These are phyloP conservation scores for Lodderomyces theae DNA, from an alignment of 1,139 yeast genomes.

Conservation along the genomic window DNA sequence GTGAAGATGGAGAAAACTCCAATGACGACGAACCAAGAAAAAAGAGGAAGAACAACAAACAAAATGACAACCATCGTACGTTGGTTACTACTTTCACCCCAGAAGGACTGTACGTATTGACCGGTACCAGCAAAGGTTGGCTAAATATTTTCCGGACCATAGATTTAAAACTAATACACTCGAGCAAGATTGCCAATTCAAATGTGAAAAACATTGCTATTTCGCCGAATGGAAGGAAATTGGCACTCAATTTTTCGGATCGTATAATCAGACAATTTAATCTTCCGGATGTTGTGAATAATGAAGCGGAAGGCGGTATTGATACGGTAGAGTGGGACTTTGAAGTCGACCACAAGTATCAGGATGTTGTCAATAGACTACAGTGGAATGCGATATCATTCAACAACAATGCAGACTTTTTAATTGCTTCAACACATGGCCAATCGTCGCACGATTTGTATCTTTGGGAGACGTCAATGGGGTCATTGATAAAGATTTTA, in stretches of 20 bases:
- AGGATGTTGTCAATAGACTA: constrained; percentile 82
- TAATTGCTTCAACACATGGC: constrained; percentile 86
- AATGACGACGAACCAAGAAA: constrained; percentile 18
- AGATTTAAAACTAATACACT: constrained; percentile 37
- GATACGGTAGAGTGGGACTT: constrained; percentile 48
- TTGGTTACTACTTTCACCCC: constrained; percentile 34
- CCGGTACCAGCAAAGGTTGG: constrained; percentile 84
- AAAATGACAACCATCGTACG: constrained; percentile 27
- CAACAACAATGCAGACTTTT: constrained; percentile 76
- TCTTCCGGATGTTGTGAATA: constrained; percentile 48
- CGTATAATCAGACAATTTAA: constrained; percentile 71
- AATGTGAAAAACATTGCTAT: constrained; percentile 70
- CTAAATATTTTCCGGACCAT: constrained; percentile 48
- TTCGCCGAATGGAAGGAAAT: constrained; percentile 62
- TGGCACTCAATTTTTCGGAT: constrained; percentile 82
- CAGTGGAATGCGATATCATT: constrained; percentile 87
- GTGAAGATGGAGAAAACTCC: too few relatives aligned
- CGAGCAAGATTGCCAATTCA: constrained; percentile 59
- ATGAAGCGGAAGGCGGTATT: constrained; percentile 5
- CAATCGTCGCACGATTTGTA: constrained; percentile 84
- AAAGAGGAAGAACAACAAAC: constrained; percentile 9
- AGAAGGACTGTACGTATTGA: constrained; percentile 52
- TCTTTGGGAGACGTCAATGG: constrained; percentile 90
- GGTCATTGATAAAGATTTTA: constrained; percentile 79
- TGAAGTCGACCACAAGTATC: constrained; percentile 78